Evolutionary conservation across 2,329 filamentous ascomycete species (phyloP).

Genomic region (Tolypocladium capitatum): DNA sequence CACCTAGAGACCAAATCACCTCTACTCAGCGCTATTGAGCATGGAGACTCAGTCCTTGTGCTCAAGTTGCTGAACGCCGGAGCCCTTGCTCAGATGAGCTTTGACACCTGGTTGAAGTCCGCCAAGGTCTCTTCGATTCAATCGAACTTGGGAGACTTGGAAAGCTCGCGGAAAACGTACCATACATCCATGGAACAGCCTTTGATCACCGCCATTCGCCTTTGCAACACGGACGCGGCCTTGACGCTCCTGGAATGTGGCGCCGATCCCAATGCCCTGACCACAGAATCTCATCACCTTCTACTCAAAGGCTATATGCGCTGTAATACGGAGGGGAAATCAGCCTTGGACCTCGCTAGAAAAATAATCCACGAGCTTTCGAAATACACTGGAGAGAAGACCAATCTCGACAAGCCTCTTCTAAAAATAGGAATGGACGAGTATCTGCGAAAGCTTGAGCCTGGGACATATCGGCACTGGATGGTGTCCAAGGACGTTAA

Average conservation of each 20-base stretch:
- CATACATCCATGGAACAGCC: constrained; percentile 44
- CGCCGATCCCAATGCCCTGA: constrained; percentile 51
- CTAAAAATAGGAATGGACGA: constrained; percentile 27
- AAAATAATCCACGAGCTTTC: constrained; percentile 36
- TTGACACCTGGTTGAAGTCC: constrained; percentile 50
- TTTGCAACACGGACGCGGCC: constrained; percentile 30
- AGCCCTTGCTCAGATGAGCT: constrained; percentile 44
- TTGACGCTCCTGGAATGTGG: constrained; percentile 48
- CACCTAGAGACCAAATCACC: constrained; percentile 28
- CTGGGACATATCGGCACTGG: constrained; percentile 50
- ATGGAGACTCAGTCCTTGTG: constrained; percentile 37
- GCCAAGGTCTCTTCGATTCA: constrained; percentile 31
- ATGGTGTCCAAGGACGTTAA: constrained; percentile 27
- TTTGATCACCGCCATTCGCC: constrained; percentile 45
- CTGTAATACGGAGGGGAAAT: constrained; percentile 25
- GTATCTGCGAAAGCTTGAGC: constrained; percentile 36
- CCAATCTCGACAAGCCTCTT: constrained; percentile 1
- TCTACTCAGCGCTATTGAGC: constrained; percentile 44
- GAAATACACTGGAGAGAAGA: constrained; percentile 21
- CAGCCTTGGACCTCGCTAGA: constrained; percentile 48
- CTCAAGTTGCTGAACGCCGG: constrained; percentile 51
- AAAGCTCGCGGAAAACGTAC: constrained; percentile 37
- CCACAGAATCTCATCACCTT: constrained; percentile 21
- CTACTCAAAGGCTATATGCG: constrained; percentile 19
- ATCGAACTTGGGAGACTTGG: constrained; percentile 21